Percentiles rank a stretch among this genome's conserved stretches.
These are phyloP conservation scores for Pleurotus platypus DNA, from an alignment of 768 basidiomycete genomes.

Conservation along the genomic window DNA sequence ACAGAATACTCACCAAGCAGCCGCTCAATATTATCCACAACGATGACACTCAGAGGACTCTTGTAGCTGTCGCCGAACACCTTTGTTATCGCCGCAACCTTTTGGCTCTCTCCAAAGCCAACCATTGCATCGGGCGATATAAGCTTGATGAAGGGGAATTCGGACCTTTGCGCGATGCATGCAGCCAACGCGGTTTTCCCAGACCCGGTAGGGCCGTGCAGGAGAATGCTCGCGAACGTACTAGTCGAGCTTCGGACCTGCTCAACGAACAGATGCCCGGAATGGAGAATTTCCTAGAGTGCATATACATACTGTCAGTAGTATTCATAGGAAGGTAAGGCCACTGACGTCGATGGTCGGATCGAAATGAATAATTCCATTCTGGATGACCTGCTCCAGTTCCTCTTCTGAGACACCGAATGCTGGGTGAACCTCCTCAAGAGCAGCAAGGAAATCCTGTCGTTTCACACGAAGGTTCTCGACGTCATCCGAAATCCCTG, in stretches of 20 bases:
- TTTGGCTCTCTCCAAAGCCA: conserved; percentile 89
- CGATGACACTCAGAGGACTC: conserved; percentile 93
- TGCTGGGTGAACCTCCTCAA: conserved; percentile 93
- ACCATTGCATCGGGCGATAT: conserved; percentile 97
- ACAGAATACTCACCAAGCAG: conserved; percentile 64
- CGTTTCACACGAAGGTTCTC: conserved; percentile 88
- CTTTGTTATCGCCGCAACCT: conserved; percentile 88
- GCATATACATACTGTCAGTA: not conserved
- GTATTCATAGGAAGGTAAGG: conserved; percentile 3
- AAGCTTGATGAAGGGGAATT: conserved; percentile 97
- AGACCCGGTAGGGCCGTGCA: conserved; percentile 86
- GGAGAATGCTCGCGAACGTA: conserved; percentile 85
- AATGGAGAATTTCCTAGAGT: conserved; percentile 77
- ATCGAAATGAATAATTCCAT: conserved; percentile 93
- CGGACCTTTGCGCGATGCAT: conserved; percentile 88
- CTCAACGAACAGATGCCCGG: conserved; percentile 86
- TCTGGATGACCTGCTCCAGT: conserved; percentile 86
- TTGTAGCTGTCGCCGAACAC: conserved; percentile 95
- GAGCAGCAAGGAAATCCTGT: conserved; percentile 82
- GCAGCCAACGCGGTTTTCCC: conserved; percentile 96
- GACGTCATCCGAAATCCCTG: conserved; percentile 93
- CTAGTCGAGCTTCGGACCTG: conserved; percentile 89
- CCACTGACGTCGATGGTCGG: conserved; percentile 66
- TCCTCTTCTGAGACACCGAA: conserved; percentile 99
- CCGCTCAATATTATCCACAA: conserved; percentile 93